Evolutionary conservation across 2,329 filamentous ascomycete genomes (phyloP), one percentile per base, ranked within the genome.

Genomic region (Cordyceps cateniannulata): DNA sequence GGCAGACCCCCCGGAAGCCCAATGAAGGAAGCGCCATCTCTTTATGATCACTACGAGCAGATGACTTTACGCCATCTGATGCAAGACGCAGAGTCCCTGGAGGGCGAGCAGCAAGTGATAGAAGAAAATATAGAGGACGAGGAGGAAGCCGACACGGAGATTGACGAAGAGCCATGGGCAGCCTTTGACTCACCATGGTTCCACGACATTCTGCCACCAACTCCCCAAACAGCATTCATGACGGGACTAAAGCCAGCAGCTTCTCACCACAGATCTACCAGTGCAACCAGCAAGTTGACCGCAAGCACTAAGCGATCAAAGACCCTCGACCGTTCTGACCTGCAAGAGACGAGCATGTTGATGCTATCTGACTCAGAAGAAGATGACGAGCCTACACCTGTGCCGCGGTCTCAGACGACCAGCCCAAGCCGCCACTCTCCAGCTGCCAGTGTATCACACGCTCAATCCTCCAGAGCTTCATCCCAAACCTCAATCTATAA

Each of bases 21-120:
- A 14, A 67, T 74, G 2, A 70, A 72, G 18, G 77, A 77, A 3
- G 68, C 84, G 24, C 75, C 81, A 48, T 78, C 79, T 57, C 72
- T 85, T 3, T 85, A 85, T 66, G 74, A 82, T 60, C 81, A 85
- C 66, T 85, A 85, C 66, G 83, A 85, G 68, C 77, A 83, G 64
- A 80, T 79, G 74, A 79, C 81, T 0, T 79, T 82, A 61, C 77
- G 77, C 16, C 70, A 80, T 44, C 69, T 78, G 3, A 68, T 75
- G 47, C 67, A 66, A 44, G 68, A 70, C 20, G 66, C 70, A 27
- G 64, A 67, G 14, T 10, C 66, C 44, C 61, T 66, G 22, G 60
- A 65, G 45, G 62, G 65, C n/a, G 59, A 57, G 25, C 25, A 62
- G 63, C 44, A 66, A 65, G 18, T n/a, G 14, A 35, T 35, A 10